Evolutionary conservation across 1,139 yeast species (phyloP), one percentile per base, ranked within the genome.

Genomic region (Spathaspora sp.): DNA sequence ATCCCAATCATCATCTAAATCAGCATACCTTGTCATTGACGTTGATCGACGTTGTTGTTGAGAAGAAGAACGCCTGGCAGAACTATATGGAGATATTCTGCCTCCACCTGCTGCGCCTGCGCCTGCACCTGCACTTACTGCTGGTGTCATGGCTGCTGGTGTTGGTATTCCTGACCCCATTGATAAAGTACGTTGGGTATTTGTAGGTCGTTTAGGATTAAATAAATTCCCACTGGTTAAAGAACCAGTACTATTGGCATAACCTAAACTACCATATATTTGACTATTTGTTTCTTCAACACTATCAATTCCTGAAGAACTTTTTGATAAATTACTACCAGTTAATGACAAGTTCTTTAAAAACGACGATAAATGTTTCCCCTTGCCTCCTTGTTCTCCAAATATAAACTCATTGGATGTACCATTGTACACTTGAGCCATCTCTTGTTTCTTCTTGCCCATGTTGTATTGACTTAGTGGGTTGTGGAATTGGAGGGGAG

Each of bases 1-100:
- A 60, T 89, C 91, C 97, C 97, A 90, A 63, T 89, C 97, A 57
- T 87, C 96, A 60, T 89, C 97, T 43, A 83, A 64, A 58, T 88
- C 96, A 17, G 78, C 68, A 54, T 81, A 82, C 46, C 64, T 59
- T 33, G 56, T 51, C 15, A 26, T 47, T 17, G 54, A 47, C 29
- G 39, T 46, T 4, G 53, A 45, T 36, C 54, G 38, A 11, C 44
- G 41, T 7, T 4, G 26, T 11, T 20, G 25, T 11, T 4, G 31
- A 10, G 11, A n/a, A 27, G 31, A 27, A 23, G 38, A 42, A 2
- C 36, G 47, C 17, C 43, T 43, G 29, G 45, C 46, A 24, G 47
- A 40, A 24, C 27, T 15, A 13, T 34, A 34, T 6, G 39, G 39
- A 20, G 39, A 37, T 18, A 37, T 11, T 18, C n/a, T 37, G 5